phyloP scores from a whole-genome alignment of 345 rosid species.

The Citrus unshiu region DNA sequence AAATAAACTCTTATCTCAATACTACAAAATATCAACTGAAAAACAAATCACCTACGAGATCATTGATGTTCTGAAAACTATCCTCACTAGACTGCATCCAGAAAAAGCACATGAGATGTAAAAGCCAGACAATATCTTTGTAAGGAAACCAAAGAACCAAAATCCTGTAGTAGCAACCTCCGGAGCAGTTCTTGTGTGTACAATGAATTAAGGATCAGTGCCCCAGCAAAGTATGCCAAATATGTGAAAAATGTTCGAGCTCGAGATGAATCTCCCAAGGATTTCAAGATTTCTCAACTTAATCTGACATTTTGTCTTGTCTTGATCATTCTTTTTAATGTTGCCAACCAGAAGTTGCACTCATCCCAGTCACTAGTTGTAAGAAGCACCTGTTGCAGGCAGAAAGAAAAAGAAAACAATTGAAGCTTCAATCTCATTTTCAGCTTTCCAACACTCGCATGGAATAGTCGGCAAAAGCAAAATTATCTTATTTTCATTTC shows the following conservation, averaged over 20 bases:
- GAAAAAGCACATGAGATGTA: background rate
- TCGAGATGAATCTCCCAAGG: background rate
- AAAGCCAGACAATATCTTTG: conserved; percentile 19
- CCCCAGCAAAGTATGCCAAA: conserved; percentile 4
- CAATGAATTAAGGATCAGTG: conserved; percentile 12
- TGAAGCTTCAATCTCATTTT: background rate
- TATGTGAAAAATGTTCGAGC: conserved; percentile 4
- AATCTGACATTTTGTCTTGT: conserved; percentile 71
- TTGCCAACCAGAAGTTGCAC: conserved; percentile 93
- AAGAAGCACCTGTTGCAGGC: conserved; percentile 59
- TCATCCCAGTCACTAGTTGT: conserved; percentile 99
- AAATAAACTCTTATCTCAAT: conserved; percentile 21
- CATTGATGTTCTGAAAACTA: conserved; percentile 23
- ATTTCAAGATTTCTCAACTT: conserved; percentile 31
- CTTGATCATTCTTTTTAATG: conserved; percentile 92
- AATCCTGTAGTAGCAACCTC: conserved; percentile 10
- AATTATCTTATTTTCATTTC: background rate
- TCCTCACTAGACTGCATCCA: conserved; percentile 19
- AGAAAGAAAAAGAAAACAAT: background rate
- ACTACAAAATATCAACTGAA: conserved; percentile 21
- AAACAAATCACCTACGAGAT: conserved; percentile 3
- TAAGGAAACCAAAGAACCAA: conserved; percentile 10
- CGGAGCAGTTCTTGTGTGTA: conserved; percentile 26
- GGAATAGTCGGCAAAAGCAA: background rate
- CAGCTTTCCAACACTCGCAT: background rate